Percentiles rank a stretch among this genome's conserved stretches.
Conservation (phyloP, 768 basidiomycete genomes). For the Arthromyces matolae region DNA sequence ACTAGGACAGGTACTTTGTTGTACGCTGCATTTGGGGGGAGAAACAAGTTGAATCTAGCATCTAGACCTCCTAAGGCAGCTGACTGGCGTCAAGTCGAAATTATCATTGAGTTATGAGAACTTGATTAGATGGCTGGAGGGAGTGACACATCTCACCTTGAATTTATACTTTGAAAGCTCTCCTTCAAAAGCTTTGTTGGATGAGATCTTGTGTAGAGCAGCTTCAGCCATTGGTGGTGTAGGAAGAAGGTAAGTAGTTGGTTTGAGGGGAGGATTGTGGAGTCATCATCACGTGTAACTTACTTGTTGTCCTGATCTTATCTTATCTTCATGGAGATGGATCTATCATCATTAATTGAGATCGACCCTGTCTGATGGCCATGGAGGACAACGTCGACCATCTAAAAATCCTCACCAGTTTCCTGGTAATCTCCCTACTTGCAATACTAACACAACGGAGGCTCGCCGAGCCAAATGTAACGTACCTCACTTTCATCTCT, state of each 20-base stretch:
- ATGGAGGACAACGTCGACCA: conserved; percentile 10
- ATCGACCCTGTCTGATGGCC: too few species aligned
- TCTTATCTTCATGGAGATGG: conserved; percentile 1
- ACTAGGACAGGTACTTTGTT: conserved; percentile 63
- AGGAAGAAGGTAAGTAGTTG: background rate
- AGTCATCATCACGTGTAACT: conserved; percentile 13
- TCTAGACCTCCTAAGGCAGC: conserved; percentile 61
- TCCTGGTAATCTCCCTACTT: conserved; percentile 1
- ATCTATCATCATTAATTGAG: background rate
- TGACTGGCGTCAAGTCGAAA: conserved; percentile 42
- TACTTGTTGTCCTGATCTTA: conserved; percentile 7
- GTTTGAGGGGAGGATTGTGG: background rate
- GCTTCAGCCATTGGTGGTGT: conserved; percentile 12
- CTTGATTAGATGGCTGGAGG: conserved; percentile 1
- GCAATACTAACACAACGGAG: background rate
- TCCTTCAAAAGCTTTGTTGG: conserved; percentile 79
- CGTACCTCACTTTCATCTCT: background rate
- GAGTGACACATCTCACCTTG: conserved; percentile 40
- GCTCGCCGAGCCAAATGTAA: conserved; percentile 4
- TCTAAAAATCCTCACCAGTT: background rate
- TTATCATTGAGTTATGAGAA: background rate
- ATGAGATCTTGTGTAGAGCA: conserved; percentile 60
- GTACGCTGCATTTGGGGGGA: conserved; percentile 58
- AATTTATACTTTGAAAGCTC: conserved; percentile 83
- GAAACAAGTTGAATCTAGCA: conserved; percentile 85